A percentile compares a stretch with the other conserved stretches of the same genome.
phyloP scores from a whole-genome alignment of 192 early-diverging fungal species.

The Backusella morwellensis region DNA sequence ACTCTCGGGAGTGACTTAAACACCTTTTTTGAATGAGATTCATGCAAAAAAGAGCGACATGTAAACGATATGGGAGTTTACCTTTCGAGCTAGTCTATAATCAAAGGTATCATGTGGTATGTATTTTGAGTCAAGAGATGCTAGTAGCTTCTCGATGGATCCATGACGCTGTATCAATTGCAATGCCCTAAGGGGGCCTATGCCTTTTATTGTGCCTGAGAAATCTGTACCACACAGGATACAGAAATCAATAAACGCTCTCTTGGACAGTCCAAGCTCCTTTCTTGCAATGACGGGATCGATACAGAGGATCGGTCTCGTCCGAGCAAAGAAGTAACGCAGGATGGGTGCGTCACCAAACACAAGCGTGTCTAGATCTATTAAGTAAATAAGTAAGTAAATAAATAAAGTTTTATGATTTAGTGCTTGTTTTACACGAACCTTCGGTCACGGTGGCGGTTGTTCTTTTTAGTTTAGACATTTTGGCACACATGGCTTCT shows the following conservation, averaged over 20 bases:
- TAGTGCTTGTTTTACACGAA: no score
- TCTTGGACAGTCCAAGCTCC: constrained; percentile 48
- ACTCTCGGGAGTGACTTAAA: not conserved
- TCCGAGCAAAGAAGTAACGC: constrained; percentile 39
- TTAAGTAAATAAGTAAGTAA: not conserved
- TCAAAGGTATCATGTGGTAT: constrained; percentile 38
- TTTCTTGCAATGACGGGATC: constrained; percentile 44
- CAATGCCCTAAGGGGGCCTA: constrained; percentile 65
- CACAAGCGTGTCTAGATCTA: constrained; percentile 54
- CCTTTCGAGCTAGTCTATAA: constrained; percentile 35
- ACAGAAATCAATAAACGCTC: constrained; percentile 66
- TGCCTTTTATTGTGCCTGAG: constrained; percentile 57
- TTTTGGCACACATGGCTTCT: constrained; percentile 64
- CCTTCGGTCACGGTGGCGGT: constrained; percentile 64
- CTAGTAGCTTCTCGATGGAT: constrained; percentile 61
- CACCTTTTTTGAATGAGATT: not conserved
- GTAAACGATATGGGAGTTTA: constrained; percentile 10
- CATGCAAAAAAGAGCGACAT: not conserved
- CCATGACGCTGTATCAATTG: constrained; percentile 53
- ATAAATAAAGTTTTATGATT: no score
- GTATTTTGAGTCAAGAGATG: constrained; percentile 24
- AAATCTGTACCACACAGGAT: constrained; percentile 81
- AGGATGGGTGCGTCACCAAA: constrained; percentile 53
- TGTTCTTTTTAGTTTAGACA: constrained; percentile 44
- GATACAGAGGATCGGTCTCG: constrained; percentile 42